Conservation (phyloP, 1,139 yeast genomes). For the Geotrichum carabidarum region DNA sequence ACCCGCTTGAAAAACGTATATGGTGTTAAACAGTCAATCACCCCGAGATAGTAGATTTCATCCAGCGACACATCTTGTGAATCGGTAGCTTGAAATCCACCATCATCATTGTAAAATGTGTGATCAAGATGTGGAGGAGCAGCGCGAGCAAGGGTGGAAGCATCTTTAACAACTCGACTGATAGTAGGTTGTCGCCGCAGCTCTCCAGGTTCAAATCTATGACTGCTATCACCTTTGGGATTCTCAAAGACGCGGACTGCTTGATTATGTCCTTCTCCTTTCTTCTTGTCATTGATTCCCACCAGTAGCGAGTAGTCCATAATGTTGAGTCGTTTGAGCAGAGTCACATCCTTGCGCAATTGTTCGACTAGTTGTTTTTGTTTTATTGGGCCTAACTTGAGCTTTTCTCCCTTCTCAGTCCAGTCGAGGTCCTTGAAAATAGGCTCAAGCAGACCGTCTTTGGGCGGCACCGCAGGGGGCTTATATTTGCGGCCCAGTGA, state of each 20-base stretch:
- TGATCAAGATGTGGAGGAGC: constrained; percentile 35
- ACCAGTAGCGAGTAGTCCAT: constrained; percentile 92
- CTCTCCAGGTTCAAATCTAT: constrained; percentile 36
- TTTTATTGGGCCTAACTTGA: constrained; percentile 70
- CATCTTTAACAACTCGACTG: constrained; percentile 37
- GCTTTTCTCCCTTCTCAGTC: constrained; percentile 58
- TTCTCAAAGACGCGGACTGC: constrained; percentile 40
- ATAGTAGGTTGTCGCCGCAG: constrained; percentile 34
- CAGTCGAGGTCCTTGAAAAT: constrained; percentile 81
- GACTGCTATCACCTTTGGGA: constrained; percentile 24
- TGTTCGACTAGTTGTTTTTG: constrained; percentile 60
- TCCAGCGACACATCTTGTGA: constrained; percentile 56
- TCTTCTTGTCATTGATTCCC: constrained; percentile 74
- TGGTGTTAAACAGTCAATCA: constrained; percentile 87
- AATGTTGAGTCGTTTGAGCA: constrained; percentile 67
- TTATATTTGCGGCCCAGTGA: constrained; percentile 63
- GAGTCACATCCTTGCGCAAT: constrained; percentile 64
- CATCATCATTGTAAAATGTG: constrained; percentile 72
- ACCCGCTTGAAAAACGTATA: constrained; percentile 69
- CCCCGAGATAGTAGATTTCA: constrained; percentile 81
- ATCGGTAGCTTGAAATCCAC: constrained; percentile 78
- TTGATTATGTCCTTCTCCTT: constrained; percentile 47
- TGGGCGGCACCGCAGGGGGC: constrained; percentile 31
- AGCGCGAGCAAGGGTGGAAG: constrained; percentile 33
- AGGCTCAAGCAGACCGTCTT: constrained; percentile 28